A percentile compares a stretch with the other conserved stretches of the same genome.
These are phyloP conservation scores for Raphanus sativus DNA, from an alignment of 345 rosid genomes.

Conservation along the genomic window DNA sequence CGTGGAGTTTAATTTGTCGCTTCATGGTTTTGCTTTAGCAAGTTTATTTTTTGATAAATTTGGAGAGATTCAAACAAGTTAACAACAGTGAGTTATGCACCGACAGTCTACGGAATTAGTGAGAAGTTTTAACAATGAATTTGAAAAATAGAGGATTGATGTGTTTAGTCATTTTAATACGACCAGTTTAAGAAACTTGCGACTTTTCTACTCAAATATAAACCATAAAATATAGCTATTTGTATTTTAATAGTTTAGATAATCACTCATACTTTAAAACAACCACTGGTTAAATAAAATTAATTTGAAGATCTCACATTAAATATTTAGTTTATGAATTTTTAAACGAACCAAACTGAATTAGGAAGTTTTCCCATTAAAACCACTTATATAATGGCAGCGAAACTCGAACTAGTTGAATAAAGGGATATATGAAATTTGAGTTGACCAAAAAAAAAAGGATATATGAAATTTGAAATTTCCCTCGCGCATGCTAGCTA, in stretches of 20 bases:
- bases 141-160: not conserved
- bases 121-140: not conserved
- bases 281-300: not conserved
- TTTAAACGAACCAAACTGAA: not conserved
- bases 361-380: not conserved
- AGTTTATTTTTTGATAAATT: not conserved
- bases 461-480: not conserved
- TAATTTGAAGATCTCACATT: not conserved
- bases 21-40: slow-evolving; percentile 1
- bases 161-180: not conserved
- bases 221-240: not conserved
- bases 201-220: not conserved
- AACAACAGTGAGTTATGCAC: slow-evolving; percentile 1
- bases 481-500: slow-evolving; percentile 18
- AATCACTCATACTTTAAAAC: not conserved
- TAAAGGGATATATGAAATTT: not conserved
- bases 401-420: not conserved
- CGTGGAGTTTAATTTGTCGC: slow-evolving; percentile 11
- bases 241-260: not conserved
- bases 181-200: not conserved
- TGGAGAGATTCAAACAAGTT: not conserved
- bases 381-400: not conserved
- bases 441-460: no score
- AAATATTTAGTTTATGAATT: not conserved
- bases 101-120: slow-evolving; percentile 6